A percentile compares a stretch with the other conserved stretches of the same genome.
These are phyloP conservation scores for Carallia brachiata DNA, from an alignment of 345 rosid genomes.

Conservation along the genomic window DNA sequence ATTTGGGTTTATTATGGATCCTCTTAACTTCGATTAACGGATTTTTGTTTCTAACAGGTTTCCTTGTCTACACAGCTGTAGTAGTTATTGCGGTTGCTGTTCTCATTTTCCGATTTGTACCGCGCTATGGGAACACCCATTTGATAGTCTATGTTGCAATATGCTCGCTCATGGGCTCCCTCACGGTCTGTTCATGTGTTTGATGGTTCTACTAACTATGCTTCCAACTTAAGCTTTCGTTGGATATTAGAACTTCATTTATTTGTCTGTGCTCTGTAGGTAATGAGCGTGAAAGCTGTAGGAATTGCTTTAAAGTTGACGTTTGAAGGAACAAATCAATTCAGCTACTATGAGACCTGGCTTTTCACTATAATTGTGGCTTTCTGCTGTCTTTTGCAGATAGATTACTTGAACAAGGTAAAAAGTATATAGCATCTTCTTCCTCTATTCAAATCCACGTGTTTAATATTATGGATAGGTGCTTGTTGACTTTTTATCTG, in stretches of 20 bases:
- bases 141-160: conserved; percentile 81
- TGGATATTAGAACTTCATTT: background rate
- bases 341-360: conserved; percentile 69
- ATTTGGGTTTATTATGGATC: too few relatives aligned
- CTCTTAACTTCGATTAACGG: background rate
- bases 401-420: conserved; percentile 92
- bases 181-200: conserved; percentile 54
- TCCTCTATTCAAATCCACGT: too few relatives aligned
- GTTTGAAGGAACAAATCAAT: conserved; percentile 67
- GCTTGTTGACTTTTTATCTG: background rate
- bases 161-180: conserved; percentile 94
- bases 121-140: conserved; percentile 73
- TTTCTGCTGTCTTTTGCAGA: conserved; percentile 59
- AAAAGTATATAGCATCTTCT: background rate
- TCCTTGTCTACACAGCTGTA: conserved; percentile 55
- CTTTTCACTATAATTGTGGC: conserved; percentile 55
- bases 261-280: conserved; percentile 36
- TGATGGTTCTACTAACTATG: background rate
- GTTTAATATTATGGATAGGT: too few relatives aligned
- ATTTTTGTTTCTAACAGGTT: conserved; percentile 40
- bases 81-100: conserved; percentile 46
- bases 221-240: background rate
- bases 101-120: conserved; percentile 59
- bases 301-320: conserved; percentile 78
- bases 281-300: conserved; percentile 81